Base-by-base conservation (phyloP, 257 asterid species). In the Scutellaria minor region DNA sequence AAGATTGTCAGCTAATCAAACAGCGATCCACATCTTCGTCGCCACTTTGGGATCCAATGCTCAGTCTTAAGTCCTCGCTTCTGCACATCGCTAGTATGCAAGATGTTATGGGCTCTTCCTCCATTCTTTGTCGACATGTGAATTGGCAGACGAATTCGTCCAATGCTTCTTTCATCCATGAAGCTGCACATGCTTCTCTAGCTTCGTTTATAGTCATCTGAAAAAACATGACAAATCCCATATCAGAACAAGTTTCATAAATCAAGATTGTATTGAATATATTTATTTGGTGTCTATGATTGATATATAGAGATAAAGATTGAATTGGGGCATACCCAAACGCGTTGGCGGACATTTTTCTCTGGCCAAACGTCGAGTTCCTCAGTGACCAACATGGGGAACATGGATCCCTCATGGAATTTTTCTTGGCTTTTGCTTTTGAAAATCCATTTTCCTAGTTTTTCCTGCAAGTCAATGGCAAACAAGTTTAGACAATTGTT, bases 131-230 rank as follows among this genome's bases (percentile, higher is more conserved):
- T 22, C 13, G 72, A 20, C 59, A 63, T 6, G 67, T 78, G 68
- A 83, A 74, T 64, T 75, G 85, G 57, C 76, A 7, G 7, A 87
- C 85, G 11, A 93, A 88, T 13, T 68, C 74, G 52, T 93, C 94
- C 63, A 94, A 78, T 4, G 99, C 99, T 68, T 91, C 95, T 70
- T 84, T 94, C 99, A 94, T 94, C 99, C 99, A 94, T 1, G 72
- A 71, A 73, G 88, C 89, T 0, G 81, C 62, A 52, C 99, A 94
- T 13, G 70, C 80, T 72, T 83, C 94, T 62, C 82, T 82, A 9
- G 99, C 99, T 83, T 91, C 97, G 31, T 76, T 72, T 11, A 88
- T 84, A 5, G 84, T 66, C 90, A 94, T 77, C 98, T 94, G 95
- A 59, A 67, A 60, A 27, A 64, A 31, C 55, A 7, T 0, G 50